Percentiles rank a stretch among this genome's conserved stretches.
phyloP scores from a whole-genome alignment of 768 basidiomycete species.

The Sporobolomyces phaffii region DNA sequence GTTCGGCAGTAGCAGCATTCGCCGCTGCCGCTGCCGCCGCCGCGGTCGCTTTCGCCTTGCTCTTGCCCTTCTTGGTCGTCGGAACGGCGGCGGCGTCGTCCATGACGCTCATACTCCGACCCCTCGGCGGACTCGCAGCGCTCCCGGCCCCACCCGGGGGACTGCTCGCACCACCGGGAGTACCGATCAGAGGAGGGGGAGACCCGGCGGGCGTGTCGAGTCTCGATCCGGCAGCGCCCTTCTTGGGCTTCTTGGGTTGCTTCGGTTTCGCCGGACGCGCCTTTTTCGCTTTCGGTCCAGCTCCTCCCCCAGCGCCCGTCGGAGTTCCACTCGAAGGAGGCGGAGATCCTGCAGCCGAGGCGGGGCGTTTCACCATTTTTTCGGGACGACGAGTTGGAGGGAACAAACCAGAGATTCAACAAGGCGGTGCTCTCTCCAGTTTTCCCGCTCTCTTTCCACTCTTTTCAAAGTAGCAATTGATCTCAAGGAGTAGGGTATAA shows the following conservation, averaged over 20 bases:
- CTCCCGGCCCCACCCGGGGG: too few species aligned
- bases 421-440: not conserved
- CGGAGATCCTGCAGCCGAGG: not conserved
- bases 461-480: not conserved
- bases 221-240: not conserved
- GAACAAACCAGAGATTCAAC: not conserved
- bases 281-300: not conserved
- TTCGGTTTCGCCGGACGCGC: not conserved
- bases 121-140: not conserved
- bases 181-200: not conserved
- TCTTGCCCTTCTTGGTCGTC: not conserved
- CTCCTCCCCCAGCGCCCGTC: not conserved
- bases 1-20: not conserved
- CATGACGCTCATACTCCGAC: not conserved
- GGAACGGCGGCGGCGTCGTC: not conserved
- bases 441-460: not conserved
- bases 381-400: not conserved
- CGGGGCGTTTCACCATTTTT: conserved; percentile 7
- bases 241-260: not conserved
- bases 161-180: not conserved
- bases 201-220: not conserved
- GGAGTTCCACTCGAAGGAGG: not conserved
- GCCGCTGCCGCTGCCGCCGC: not conserved
- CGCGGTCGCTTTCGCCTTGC: conserved; percentile 3
- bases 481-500: too few species aligned